Evolutionary conservation across 2,329 filamentous ascomycete genomes (phyloP).

Genomic region (Coniochaeta pulveracea): DNA sequence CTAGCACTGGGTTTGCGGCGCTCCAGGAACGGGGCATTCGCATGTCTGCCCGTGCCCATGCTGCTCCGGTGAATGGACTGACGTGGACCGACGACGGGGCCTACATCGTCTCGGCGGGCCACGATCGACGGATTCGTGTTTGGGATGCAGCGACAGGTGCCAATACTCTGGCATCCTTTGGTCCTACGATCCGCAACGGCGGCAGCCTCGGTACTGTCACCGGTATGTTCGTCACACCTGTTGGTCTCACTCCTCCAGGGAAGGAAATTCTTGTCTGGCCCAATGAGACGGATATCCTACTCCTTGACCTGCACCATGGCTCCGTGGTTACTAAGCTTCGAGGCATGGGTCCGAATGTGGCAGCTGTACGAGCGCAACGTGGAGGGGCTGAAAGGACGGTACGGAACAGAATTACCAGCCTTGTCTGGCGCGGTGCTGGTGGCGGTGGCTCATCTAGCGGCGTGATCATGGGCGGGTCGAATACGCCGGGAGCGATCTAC

Average conservation of each 20-base stretch:
- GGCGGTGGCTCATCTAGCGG: conserved; percentile 48
- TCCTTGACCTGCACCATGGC: conserved; percentile 71
- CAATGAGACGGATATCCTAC: conserved; percentile 69
- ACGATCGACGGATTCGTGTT: conserved; percentile 75
- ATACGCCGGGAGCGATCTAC: conserved; percentile 50
- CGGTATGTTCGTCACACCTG: conserved; percentile 53
- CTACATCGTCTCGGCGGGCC: conserved; percentile 68
- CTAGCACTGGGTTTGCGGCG: conserved; percentile 20
- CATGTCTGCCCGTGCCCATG: conserved; percentile 55
- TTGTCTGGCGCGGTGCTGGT: conserved; percentile 59
- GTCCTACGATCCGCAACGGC: conserved; percentile 66
- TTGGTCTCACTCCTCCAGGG: conserved; percentile 38
- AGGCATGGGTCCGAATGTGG: conserved; percentile 44
- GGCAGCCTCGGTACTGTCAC: conserved; percentile 47
- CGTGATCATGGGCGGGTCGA: conserved; percentile 47
- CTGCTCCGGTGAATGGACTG: conserved; percentile 73
- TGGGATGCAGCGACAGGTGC: conserved; percentile 75
- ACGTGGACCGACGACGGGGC: conserved; percentile 73
- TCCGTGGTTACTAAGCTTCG: conserved; percentile 59
- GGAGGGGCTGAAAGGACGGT: conserved; percentile 41
- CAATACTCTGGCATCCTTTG: conserved; percentile 84
- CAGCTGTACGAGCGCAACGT: conserved; percentile 29
- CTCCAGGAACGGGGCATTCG: conserved; percentile 24
- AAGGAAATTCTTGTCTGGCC: conserved; percentile 68
- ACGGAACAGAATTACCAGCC: conserved; percentile 57